Percentiles rank a stretch among this genome's conserved stretches.
Evolutionary conservation across 1,284 basidiomycete genomes (phyloP).

Genomic region (Malassezia pachydermatis): DNA sequence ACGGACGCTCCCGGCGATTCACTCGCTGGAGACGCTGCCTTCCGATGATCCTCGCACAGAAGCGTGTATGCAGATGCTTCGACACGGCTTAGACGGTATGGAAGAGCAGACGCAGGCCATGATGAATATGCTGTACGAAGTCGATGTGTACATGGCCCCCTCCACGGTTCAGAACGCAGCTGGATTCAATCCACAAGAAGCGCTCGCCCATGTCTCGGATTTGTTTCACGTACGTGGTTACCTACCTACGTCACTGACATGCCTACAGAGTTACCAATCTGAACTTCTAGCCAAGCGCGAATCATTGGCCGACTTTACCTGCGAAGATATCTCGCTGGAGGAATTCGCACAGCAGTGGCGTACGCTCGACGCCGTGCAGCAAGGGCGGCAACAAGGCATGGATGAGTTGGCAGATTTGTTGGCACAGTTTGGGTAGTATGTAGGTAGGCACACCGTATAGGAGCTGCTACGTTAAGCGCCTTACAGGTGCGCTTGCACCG

Average conservation of each 20-base stretch:
- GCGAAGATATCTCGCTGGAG: slow-evolving; percentile 29
- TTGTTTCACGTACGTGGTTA: slow-evolving; percentile 34
- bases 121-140: slow-evolving; percentile 26
- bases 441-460: background rate
- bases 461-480: background rate
- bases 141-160: slow-evolving; percentile 25
- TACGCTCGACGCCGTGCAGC: slow-evolving; percentile 25
- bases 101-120: slow-evolving; percentile 18
- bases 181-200: slow-evolving; percentile 31
- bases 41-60: slow-evolving; percentile 7
- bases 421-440: slow-evolving; percentile 24
- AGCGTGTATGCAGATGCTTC: slow-evolving; percentile 6
- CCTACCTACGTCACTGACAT: no score
- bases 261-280: slow-evolving; percentile 36
- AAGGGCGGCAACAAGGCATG: slow-evolving; percentile 33
- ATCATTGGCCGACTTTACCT: slow-evolving; percentile 36
- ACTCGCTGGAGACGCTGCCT: slow-evolving; percentile 3
- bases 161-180: slow-evolving; percentile 5
- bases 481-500: no score
- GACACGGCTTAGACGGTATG: slow-evolving; percentile 16
- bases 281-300: slow-evolving; percentile 35
- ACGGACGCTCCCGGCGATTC: slow-evolving; percentile 8
- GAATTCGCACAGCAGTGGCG: slow-evolving; percentile 29
- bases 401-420: slow-evolving; percentile 41
- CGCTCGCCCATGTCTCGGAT: slow-evolving; percentile 28